Evolutionary conservation across 2,329 filamentous ascomycete species (phyloP), one percentile per base, ranked within the genome.

Genomic region (Drechslera avenae): DNA sequence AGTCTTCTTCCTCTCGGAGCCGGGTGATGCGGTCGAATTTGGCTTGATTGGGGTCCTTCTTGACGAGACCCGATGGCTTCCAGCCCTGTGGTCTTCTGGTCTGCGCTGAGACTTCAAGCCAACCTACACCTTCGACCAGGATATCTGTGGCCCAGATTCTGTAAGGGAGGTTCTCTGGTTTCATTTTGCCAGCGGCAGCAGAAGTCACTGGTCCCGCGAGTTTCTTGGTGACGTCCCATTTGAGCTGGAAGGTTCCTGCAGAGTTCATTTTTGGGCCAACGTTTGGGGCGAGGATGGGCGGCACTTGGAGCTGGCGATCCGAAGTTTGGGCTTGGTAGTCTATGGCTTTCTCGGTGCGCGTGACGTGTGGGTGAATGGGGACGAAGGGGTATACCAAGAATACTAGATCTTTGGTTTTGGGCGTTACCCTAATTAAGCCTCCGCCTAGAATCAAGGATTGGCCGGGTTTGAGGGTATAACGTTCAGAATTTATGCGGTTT

Each of bases 351-450:
- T 86, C 83, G 0, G 88, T 96, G 30, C 82, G 81, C 0, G 92
- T 95, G 2, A 90, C 72, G 71, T 99, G 94, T 5, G 87, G 77
- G 8, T 84, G 71, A 21, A 99, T 77, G 0, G 91, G 88, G 0
- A 92, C 87, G 68, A 99, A 99, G 41, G 90, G 86, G 71, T 95
- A 93, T n/a, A 87, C 83, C 49, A 97, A 77, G 62, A 97, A 83
- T 8, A 88, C 75, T 9, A 86, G 70, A 42, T 86, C 79, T 0
- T 83, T 79, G 2, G 84, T 84, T 6, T 82, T 78, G 0, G 94
- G 90, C 0, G 91, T 96, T 63, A 99, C 90, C 54, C 92, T 86
- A 53, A 99, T 86, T 34, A 99, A 81, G 0, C 93, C 92, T 28
- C 90, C 90, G 3, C 79, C 79, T 9, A 99, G 77, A 10, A 99